Evolutionary conservation across 2,329 filamentous ascomycete genomes (phyloP), one percentile per base, ranked within the genome.

Genomic region (Gnomoniopsis sp.): DNA sequence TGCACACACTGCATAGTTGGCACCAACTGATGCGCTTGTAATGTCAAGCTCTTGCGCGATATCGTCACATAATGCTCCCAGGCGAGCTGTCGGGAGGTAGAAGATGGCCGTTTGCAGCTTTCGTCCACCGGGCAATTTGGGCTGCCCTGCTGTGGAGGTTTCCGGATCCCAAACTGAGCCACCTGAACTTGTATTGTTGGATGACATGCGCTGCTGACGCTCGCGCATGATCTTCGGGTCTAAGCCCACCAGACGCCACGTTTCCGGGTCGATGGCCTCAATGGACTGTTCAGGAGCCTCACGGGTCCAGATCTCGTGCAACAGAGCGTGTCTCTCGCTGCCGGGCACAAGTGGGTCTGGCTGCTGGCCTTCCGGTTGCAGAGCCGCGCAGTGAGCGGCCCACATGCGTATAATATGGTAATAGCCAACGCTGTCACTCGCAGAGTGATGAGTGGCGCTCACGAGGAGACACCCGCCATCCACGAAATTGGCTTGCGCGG

Each of bases 401-500:
- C 60, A 66, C 8, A 60, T 2, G 21, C 55, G 52, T 15, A 50
- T 12, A 2, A 60, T 33, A 19, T 23, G 21, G 33, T 57, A 34
- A 23, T 58, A 47, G 11, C 47, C 59, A 1, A 52, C 54, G 2
- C 49, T 55, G 33, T 66, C 64, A 17, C 30, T 38, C 11, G 57
- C 62, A 8, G 49, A 36, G 30, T 63, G 62, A 22, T 48, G 30
- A 2, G 33, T 50, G 1, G 60, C 46, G 26, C 26, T 22, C 10
- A 19, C n/a, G 7, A 66, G 38, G 6, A 66, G n/a, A 17, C 53
- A 63, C 2, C 22, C 64, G 2, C 65, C 65, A 0, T 53, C 48
- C 1, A 66, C 19, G 49, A 65, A 65, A 51, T 65, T 66, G 49
- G 61, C 64, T 48, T 65, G 64, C 2, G 63, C 65, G 1, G 50